These are phyloP conservation scores for Ulvella scutata DNA, from an alignment of 139 green algal genomes.

Conservation along the genomic window DNA sequence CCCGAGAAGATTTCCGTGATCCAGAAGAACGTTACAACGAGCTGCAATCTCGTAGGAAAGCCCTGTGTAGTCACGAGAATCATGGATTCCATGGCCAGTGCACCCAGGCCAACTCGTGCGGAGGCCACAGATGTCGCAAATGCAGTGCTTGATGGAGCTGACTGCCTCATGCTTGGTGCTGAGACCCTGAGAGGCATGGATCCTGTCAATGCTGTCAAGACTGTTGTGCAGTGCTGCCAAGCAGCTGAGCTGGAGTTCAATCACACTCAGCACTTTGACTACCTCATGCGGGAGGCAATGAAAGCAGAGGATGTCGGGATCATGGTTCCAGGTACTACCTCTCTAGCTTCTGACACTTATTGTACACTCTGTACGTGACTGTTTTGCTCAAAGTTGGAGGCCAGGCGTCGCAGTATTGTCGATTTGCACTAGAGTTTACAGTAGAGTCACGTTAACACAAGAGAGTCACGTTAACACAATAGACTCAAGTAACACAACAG, in stretches of 20 bases:
- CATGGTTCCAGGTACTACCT: neutral
- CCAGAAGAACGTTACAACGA: constrained; percentile 9
- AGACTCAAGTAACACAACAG: too few species aligned
- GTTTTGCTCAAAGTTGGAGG: too few species aligned
- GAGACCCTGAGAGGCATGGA: constrained; percentile 59
- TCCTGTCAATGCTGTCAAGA: constrained; percentile 54
- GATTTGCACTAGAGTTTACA: too few species aligned
- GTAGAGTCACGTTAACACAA: too few species aligned
- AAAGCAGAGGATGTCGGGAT: neutral
- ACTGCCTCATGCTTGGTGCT: constrained; percentile 78
- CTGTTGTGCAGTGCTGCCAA: constrained; percentile 40
- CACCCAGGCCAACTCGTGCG: constrained; percentile 67
- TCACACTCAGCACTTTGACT: constrained; percentile 43
- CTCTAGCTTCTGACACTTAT: too few species aligned
- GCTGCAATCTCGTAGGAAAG: constrained; percentile 79
- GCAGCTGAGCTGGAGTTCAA: constrained; percentile 48
- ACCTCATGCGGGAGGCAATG: constrained; percentile 27
- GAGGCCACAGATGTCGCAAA: constrained; percentile 77
- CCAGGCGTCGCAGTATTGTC: too few species aligned
- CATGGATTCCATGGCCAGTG: constrained; percentile 76
- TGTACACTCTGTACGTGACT: too few species aligned
- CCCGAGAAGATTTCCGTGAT: constrained; percentile 84
- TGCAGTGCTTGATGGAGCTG: constrained; percentile 73
- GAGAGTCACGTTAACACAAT: too few species aligned
- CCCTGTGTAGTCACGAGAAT: constrained; percentile 72